Percentiles rank a stretch among this genome's conserved stretches.
Evolutionary conservation across 345 rosid genomes (phyloP).

Genomic region (Melastoma malabathricum): DNA sequence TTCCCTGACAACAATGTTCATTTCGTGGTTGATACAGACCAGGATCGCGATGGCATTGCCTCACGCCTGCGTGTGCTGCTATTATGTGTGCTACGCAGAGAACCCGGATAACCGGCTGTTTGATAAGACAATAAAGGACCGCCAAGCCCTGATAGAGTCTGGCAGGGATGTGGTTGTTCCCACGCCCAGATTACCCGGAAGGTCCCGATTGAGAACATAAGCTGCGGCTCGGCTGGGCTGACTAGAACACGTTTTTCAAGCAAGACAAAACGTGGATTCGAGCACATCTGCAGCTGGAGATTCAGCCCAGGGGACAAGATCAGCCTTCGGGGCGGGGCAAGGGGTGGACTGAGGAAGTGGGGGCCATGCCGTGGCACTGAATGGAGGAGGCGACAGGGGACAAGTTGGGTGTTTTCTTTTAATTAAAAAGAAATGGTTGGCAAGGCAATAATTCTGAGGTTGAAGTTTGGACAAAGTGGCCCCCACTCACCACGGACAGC

Average conservation of each 20-base stretch:
- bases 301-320: no score
- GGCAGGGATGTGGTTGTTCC: slow-evolving; percentile 38
- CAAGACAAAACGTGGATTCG: neutral
- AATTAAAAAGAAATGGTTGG: no score
- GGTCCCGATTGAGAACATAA: slow-evolving; percentile 8
- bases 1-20: no score
- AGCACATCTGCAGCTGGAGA: no score
- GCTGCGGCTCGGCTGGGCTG: neutral
- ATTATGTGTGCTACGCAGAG: slow-evolving; percentile 86
- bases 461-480: no score
- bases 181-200: slow-evolving; percentile 60
- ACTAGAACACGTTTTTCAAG: neutral
- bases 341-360: no score
- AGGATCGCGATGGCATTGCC: slow-evolving; percentile 97
- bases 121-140: slow-evolving; percentile 52
- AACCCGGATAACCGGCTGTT: slow-evolving; percentile 63
- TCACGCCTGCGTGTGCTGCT: slow-evolving; percentile 90
- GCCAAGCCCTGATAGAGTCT: slow-evolving; percentile 25
- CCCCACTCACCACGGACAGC: no score
- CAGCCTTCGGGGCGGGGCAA: no score
- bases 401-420: no score
- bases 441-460: no score
- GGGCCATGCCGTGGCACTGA: no score
- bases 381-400: no score
- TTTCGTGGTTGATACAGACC: slow-evolving; percentile 30